phyloP scores from a whole-genome alignment of 129 eudicot species.

The Tanacetum coccineum region DNA sequence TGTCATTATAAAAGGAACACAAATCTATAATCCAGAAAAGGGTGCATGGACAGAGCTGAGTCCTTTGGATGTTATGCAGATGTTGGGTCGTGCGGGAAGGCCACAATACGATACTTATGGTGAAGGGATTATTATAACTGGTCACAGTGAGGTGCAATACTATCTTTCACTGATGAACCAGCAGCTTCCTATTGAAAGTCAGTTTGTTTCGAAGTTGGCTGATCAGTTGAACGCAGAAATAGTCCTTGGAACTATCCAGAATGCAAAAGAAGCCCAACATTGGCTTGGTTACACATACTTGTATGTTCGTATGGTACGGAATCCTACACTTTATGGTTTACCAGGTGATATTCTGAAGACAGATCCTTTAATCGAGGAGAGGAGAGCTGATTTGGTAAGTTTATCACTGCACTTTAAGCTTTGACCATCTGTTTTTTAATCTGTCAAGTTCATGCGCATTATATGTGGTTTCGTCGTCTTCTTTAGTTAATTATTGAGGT shows the following conservation, averaged over 20 bases:
- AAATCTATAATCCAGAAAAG: conserved; percentile 91
- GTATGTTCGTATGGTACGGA: conserved; percentile 83
- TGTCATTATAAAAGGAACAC: conserved; percentile 94
- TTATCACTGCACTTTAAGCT: not conserved
- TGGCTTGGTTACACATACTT: conserved; percentile 90
- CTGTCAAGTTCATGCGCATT: no score
- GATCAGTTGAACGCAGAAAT: conserved; percentile 97
- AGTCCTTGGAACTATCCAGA: conserved; percentile 90
- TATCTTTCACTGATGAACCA: conserved; percentile 92
- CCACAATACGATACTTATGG: conserved; percentile 94
- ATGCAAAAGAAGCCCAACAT: conserved; percentile 86
- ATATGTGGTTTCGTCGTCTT: no score
- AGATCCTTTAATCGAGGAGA: conserved; percentile 52
- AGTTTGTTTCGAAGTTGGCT: conserved; percentile 82
- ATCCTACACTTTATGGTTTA: conserved; percentile 79
- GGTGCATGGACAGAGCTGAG: conserved; percentile 98
- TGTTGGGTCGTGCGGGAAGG: conserved; percentile 99
- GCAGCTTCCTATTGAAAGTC: conserved; percentile 97
- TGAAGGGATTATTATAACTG: conserved; percentile 94
- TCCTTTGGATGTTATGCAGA: conserved; percentile 97
- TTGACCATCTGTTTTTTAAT: not conserved
- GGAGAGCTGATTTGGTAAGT: conserved; percentile 94
- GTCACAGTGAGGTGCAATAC: conserved; percentile 74
- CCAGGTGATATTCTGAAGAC: conserved; percentile 51
- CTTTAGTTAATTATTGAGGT: no score